Conservation (phyloP, 305 asterid species). For the Lippia alba region DNA sequence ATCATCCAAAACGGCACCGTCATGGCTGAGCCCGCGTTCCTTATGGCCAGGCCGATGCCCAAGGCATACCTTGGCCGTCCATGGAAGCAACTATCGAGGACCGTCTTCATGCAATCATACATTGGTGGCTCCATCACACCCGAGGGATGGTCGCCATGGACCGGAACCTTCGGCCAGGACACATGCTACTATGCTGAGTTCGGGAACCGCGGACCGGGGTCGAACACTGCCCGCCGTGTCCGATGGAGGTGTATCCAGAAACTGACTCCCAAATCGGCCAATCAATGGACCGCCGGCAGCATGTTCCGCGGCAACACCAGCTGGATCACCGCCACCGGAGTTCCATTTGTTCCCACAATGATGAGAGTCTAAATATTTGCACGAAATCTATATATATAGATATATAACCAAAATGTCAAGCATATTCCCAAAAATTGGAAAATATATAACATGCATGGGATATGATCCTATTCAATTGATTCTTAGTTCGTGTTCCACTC, state of each 20-base stretch:
- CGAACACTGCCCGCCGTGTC: too few relatives aligned
- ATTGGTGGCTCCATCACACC: slow-evolving; percentile 45
- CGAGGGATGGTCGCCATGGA: slow-evolving; percentile 61
- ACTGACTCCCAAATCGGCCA: too few relatives aligned
- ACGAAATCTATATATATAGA: not conserved
- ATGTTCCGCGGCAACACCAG: too few relatives aligned
- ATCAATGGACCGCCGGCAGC: too few relatives aligned
- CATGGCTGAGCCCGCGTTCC: slow-evolving; percentile 36
- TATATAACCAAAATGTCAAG: not conserved
- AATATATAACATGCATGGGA: too few relatives aligned
- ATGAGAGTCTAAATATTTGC: slow-evolving; percentile 25
- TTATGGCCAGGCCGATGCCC: slow-evolving; percentile 15
- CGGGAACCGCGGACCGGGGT: slow-evolving; percentile 50
- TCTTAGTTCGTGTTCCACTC: too few relatives aligned
- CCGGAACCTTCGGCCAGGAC: slow-evolving; percentile 30
- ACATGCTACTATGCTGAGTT: slow-evolving; percentile 57
- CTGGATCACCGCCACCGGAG: slow-evolving; percentile 1
- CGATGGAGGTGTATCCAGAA: too few relatives aligned
- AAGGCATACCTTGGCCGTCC: slow-evolving; percentile 56
- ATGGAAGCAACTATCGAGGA: slow-evolving; percentile 53
- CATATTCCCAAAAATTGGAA: too few relatives aligned
- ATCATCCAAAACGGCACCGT: slow-evolving; percentile 51
- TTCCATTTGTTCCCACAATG: slow-evolving; percentile 44
- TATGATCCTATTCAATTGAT: too few relatives aligned
- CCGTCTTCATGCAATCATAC: slow-evolving; percentile 45